Base-by-base conservation (phyloP, 2,329 filamentous ascomycete species). In the Ascochyta fabae region DNA sequence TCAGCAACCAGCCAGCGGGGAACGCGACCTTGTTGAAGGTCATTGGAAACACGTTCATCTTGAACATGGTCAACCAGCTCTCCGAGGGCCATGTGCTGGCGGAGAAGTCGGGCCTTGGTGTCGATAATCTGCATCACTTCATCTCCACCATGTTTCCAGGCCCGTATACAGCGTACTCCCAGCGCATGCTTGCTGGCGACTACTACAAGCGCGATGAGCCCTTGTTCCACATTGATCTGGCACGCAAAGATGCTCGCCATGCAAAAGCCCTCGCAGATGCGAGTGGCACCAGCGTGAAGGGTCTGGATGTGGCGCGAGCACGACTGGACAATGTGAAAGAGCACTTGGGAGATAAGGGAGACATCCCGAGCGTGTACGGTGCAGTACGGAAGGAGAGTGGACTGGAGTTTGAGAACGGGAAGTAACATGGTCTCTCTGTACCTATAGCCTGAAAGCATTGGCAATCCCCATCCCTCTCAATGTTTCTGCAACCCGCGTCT, bases 321-420 rank as follows among this genome's bases (percentile, higher is more conserved):
- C 56, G 95, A 73, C 75, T 96, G 65, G 81, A 82, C 50, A 77
- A 80, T 53, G 87, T 96, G 2, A 88, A 91, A 74, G 84, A 88
- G 54, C 82, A 92, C 58, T 78, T 81, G 43, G 91, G 91, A 0
- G 81, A 83, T 40, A 86, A 82, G 62, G 92, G 91, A 0, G 93
- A 96, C 75, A 85, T 96, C 72, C 88, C 90, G 2, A 88, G 85
- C 10, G 88, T 96, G 34, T 96, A 96, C 77, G 92, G 92, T 0
- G 88, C 88, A 2, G 87, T 90, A 50, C 84, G 92, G 66, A 80
- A 88, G 77, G 88, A 92, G 71, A 85, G 84, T 26, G 92, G 91
- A 0, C 75, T 96, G 65, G 82, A 86, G 50, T 96, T 87, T 76
- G 89, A 91, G 69, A 75, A 75, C 40, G 67, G 68, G 35, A 68